Percentiles rank a stretch among this genome's conserved stretches.
Evolutionary conservation across 2,329 filamentous ascomycete genomes (phyloP).

Genomic region (Aspergillus novofumigatus): DNA sequence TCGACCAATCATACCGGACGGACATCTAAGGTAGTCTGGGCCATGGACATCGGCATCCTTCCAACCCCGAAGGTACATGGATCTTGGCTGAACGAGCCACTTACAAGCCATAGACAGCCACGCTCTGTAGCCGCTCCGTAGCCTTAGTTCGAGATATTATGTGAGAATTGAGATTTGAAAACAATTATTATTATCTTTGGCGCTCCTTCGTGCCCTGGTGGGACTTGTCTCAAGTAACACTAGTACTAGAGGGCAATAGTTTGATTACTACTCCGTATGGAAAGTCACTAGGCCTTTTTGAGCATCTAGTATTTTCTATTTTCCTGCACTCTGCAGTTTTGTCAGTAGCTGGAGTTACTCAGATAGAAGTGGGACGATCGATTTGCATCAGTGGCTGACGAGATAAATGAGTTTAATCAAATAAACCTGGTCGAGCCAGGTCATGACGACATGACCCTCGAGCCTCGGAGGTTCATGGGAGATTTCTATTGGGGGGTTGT

Average conservation of each 20-base stretch:
- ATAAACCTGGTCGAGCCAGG: constrained; percentile 3
- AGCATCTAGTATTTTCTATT: too few relatives aligned
- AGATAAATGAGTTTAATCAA: constrained; percentile 2
- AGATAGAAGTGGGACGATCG: neutral
- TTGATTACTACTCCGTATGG: neutral
- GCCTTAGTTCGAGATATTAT: neutral
- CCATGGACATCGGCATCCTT: neutral
- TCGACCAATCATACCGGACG: neutral
- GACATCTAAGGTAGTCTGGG: neutral
- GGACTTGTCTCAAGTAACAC: neutral
- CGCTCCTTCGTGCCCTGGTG: neutral
- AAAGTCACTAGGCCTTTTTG: too few relatives aligned
- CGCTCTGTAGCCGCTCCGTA: neutral
- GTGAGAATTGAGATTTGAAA: neutral
- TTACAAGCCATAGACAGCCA: neutral
- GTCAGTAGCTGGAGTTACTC: neutral
- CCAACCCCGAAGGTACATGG: neutral
- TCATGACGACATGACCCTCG: constrained; percentile 17
- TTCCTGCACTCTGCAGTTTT: neutral
- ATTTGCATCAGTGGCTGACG: neutral
- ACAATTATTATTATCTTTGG: neutral
- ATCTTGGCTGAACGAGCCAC: neutral
- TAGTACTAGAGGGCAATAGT: neutral
- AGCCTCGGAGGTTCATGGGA: neutral
- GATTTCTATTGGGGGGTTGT: neutral